These are phyloP conservation scores for Kazachstania martiniae DNA, from an alignment of 805 yeast species.

Conservation along the genomic window DNA sequence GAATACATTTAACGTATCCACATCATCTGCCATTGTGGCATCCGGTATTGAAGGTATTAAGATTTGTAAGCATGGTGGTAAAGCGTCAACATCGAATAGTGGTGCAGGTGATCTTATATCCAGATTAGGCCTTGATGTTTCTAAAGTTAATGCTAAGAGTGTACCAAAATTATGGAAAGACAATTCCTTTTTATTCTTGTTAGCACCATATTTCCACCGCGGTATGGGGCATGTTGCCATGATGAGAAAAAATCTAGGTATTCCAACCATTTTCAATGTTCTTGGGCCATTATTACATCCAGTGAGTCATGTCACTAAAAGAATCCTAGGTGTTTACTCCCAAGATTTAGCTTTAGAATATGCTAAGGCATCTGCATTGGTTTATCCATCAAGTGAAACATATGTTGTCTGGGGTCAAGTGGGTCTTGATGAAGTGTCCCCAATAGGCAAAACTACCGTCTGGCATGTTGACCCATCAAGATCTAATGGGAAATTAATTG, in stretches of 20 bases:
- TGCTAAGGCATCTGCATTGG: constrained; percentile 64
- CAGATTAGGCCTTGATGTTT: constrained; percentile 72
- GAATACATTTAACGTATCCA: constrained; percentile 91
- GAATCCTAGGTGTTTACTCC: constrained; percentile 85
- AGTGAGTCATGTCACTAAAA: constrained; percentile 57
- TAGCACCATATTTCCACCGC: constrained; percentile 91
- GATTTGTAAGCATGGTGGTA: constrained; percentile 94
- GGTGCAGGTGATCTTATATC: constrained; percentile 89
- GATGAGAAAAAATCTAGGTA: constrained; percentile 67
- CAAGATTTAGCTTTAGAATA: constrained; percentile 70
- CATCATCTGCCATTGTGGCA: constrained; percentile 88
- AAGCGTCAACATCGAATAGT: constrained; percentile 84
- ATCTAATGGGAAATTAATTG: constrained; percentile 22
- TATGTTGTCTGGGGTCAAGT: constrained; percentile 90
- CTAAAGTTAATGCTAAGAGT: constrained; percentile 51
- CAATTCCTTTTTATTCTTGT: constrained; percentile 52
- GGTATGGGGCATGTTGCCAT: constrained; percentile 79
- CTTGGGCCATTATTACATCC: constrained; percentile 94
- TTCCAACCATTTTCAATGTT: constrained; percentile 89
- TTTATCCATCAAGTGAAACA: constrained; percentile 41
- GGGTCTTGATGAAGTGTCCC: constrained; percentile 90
- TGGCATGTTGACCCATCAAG: constrained; percentile 51
- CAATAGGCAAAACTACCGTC: constrained; percentile 67
- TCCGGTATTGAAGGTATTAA: constrained; percentile 69
- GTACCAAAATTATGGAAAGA: constrained; percentile 43